These are phyloP conservation scores for Pholiota molesta DNA, from an alignment of 768 basidiomycete genomes.

Conservation along the genomic window DNA sequence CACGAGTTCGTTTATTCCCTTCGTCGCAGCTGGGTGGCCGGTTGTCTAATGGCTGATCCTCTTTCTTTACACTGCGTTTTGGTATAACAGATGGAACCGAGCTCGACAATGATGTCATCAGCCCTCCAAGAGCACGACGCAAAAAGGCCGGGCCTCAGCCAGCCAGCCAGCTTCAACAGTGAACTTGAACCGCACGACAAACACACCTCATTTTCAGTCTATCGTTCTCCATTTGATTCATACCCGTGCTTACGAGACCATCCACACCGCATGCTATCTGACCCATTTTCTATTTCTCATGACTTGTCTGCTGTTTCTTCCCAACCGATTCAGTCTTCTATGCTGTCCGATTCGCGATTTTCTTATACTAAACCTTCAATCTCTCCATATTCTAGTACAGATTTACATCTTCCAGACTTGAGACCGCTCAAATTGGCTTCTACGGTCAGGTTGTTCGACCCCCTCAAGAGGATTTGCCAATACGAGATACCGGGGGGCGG, in stretches of 20 bases:
- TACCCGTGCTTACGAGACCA: slow-evolving; percentile 58
- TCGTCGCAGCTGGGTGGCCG: slow-evolving; percentile 15
- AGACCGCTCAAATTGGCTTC: slow-evolving; percentile 55
- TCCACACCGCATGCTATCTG: slow-evolving; percentile 18
- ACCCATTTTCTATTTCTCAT: slow-evolving; percentile 24
- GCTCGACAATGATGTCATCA: slow-evolving; percentile 28
- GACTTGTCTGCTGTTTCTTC: slow-evolving; percentile 23
- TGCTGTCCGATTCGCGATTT: slow-evolving; percentile 19
- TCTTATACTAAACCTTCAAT: slow-evolving; percentile 20
- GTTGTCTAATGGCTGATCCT: slow-evolving; percentile 33
- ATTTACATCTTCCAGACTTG: slow-evolving; percentile 31
- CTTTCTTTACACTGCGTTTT: slow-evolving; percentile 12
- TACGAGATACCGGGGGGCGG: slow-evolving; percentile 86
- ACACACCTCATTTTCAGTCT: slow-evolving; percentile 39
- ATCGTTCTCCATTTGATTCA: slow-evolving; percentile 58
- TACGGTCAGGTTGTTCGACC: slow-evolving; percentile 48
- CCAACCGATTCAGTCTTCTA: slow-evolving; percentile 11
- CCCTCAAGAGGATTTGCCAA: slow-evolving; percentile 63
- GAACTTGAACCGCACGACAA: slow-evolving; percentile 2
- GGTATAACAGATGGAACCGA: slow-evolving; percentile 24
- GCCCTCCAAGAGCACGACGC: slow-evolving; percentile 44
- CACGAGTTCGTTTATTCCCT: slow-evolving; percentile 43
- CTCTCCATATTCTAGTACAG: slow-evolving; percentile 60
- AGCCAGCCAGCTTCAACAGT: slow-evolving; percentile 20
- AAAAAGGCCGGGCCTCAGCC: slow-evolving; percentile 30